Evolutionary conservation across 768 basidiomycete genomes (phyloP), one percentile per base, ranked within the genome.

Genomic region (Boletus vermiculosoides): DNA sequence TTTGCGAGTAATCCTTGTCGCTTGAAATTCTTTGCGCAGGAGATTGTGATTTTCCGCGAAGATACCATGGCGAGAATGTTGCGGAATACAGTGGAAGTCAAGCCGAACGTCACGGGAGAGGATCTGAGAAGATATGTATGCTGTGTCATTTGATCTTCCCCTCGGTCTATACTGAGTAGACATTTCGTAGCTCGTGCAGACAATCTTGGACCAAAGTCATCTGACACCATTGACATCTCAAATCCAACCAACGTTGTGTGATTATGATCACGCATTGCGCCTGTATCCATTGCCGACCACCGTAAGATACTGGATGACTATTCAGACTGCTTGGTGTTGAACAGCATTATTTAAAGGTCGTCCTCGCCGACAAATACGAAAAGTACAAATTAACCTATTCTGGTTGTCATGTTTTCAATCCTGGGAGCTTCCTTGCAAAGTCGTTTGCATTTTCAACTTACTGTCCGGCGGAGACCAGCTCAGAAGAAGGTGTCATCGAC

Each of bases 381-480:
- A 84, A 90, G 46, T 99, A 93, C 71, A 93, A 97, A 65, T 79
- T 97, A 61, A 98, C 95, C 1, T 99, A 99, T 71, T 94, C 95
- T 56, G 94, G 94, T 12, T 98, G 97, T 65, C 97, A 98, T 73
- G 97, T 98, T 28, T 94, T 98, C 80, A 99, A 99, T 70, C 97
- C 97, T 0, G 95, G 97, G 20, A 86, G 88, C 49, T 98, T 98
- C 68, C 78, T 94, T 15, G 85, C 91, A 5, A 88, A 83, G 48
- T 81, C 87, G 6, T 89, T 92, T 62, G 80, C 83, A 6, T 98
- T 98, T 77, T 92, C 90, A 12, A 90, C 93, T 3, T 99, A 95
- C 64, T 90, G 87, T 56, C 95, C 95, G 13, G 84, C 90, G 2
- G 88, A 87, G 57, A 74, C 83, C 41, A 87, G 91, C 66, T 95